These are phyloP conservation scores for Tricholoma hemisulphureum DNA, from an alignment of 768 basidiomycete species.

Conservation along the genomic window DNA sequence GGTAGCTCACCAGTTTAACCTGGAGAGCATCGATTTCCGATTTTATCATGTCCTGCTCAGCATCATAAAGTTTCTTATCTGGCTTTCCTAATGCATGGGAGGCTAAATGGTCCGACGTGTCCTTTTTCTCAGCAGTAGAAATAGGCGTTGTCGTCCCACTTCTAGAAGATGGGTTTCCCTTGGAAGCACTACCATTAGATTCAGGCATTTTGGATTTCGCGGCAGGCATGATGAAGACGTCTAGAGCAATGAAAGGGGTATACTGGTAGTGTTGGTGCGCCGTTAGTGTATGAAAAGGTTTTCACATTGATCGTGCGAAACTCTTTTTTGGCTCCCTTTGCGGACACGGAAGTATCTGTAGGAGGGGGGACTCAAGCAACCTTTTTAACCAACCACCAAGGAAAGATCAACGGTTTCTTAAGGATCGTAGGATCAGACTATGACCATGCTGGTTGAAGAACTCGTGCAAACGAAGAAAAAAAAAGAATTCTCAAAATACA, in stretches of 20 bases:
- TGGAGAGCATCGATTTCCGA: conserved; percentile 83
- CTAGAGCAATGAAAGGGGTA: conserved; percentile 22
- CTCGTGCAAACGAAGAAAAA: not conserved
- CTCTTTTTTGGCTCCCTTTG: too few relatives aligned
- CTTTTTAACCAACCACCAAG: too few relatives aligned
- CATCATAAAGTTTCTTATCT: conserved; percentile 82
- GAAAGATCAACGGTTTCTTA: not conserved
- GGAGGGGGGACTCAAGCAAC: not conserved
- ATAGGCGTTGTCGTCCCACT: conserved; percentile 51
- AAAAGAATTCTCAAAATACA: conserved; percentile 51
- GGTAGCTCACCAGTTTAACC: conserved; percentile 67
- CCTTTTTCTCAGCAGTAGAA: conserved; percentile 41
- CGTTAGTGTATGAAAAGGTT: conserved; percentile 14
- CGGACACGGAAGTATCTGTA: conserved; percentile 2
- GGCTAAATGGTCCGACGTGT: conserved; percentile 40
- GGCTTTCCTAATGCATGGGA: conserved; percentile 57
- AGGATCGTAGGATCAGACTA: not conserved
- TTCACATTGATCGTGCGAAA: conserved; percentile 22
- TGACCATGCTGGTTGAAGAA: not conserved
- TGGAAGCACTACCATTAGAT: conserved; percentile 39
- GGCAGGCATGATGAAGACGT: conserved; percentile 39
- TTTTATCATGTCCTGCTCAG: conserved; percentile 81
- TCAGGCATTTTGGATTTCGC: conserved; percentile 55
- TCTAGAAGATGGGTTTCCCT: conserved; percentile 43
- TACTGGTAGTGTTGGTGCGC: conserved; percentile 16